Conservation (phyloP, 129 eudicot species). For the Helichrysum umbraculigerum region DNA sequence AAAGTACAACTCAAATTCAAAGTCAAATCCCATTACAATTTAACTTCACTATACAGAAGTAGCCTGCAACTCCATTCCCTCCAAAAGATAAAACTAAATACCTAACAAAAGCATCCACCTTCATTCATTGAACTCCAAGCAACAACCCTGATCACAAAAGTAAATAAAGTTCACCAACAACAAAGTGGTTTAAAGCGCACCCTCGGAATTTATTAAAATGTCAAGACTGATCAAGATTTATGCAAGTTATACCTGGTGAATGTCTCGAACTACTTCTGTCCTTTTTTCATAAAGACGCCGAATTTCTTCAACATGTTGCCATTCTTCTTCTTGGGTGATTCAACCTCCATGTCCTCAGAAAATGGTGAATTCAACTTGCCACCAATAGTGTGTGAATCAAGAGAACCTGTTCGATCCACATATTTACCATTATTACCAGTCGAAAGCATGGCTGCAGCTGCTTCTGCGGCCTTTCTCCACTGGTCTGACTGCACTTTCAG, state of each 20-base stretch:
- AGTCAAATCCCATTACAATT: slow-evolving; percentile 20
- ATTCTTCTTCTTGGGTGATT: slow-evolving; percentile 78
- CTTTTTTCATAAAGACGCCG: slow-evolving; percentile 73
- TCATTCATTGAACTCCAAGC: slow-evolving; percentile 29
- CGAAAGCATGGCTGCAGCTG: slow-evolving; percentile 85
- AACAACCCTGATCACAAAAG: slow-evolving; percentile 29
- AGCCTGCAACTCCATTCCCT: slow-evolving; percentile 26
- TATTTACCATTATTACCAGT: slow-evolving; percentile 55
- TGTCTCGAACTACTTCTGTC: slow-evolving; percentile 52
- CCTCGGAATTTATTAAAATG: not conserved
- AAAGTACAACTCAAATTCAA: slow-evolving; percentile 3
- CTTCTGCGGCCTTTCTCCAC: slow-evolving; percentile 99
- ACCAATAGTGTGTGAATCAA: slow-evolving; percentile 62
- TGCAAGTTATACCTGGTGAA: slow-evolving; percentile 27
- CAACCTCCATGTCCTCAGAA: slow-evolving; percentile 74
- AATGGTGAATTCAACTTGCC: slow-evolving; percentile 61
- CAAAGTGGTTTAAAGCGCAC: not conserved
- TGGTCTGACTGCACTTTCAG: slow-evolving; percentile 90
- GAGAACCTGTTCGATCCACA: slow-evolving; percentile 67
- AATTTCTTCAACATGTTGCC: slow-evolving; percentile 85
- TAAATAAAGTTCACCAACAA: not conserved
- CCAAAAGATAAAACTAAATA: slow-evolving; percentile 9
- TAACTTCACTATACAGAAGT: slow-evolving; percentile 31
- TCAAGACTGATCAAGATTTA: slow-evolving; percentile 6
- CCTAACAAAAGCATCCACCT: slow-evolving; percentile 29